These are phyloP conservation scores for Wallacemonas sp. DNA, from an alignment of 208 protist species.

Conservation along the genomic window DNA sequence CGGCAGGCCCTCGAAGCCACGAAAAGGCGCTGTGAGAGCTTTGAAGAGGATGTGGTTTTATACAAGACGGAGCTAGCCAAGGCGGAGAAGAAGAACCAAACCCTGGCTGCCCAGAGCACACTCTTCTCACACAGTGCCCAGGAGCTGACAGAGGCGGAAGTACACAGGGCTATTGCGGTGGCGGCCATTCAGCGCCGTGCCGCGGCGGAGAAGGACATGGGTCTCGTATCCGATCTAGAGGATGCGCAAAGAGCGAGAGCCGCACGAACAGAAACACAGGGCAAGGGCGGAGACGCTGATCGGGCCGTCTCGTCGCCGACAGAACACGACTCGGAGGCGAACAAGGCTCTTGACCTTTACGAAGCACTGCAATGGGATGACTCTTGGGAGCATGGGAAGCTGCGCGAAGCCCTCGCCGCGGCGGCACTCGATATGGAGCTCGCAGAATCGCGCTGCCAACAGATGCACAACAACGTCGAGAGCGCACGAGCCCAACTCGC, in stretches of 20 bases:
- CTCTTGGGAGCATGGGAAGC: constrained; percentile 66
- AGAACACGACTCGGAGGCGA: not conserved
- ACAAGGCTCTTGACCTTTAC: constrained; percentile 57
- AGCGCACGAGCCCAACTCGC: constrained; percentile 34
- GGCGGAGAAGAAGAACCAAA: constrained; percentile 44
- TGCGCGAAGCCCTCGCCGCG: constrained; percentile 80
- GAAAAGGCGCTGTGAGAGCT: constrained; percentile 34
- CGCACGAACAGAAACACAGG: too few species aligned
- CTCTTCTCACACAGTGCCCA: constrained; percentile 39
- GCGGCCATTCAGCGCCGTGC: constrained; percentile 51
- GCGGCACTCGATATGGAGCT: constrained; percentile 84
- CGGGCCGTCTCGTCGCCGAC: too few species aligned
- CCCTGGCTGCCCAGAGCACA: constrained; percentile 32
- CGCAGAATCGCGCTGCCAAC: constrained; percentile 66
- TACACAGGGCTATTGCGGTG: constrained; percentile 69
- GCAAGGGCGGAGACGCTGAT: too few species aligned
- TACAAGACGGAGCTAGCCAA: constrained; percentile 57
- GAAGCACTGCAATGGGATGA: constrained; percentile 78
- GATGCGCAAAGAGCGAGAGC: too few species aligned
- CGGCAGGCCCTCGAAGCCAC: constrained; percentile 59
- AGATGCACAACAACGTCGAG: constrained; percentile 67
- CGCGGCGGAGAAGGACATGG: not conserved
- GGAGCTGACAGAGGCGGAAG: constrained; percentile 65
- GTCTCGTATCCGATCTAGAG: not conserved
- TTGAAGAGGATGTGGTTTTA: constrained; percentile 41